These are phyloP conservation scores for Pachyrhizus erosus DNA, from an alignment of 306 rosid species.

Conservation along the genomic window DNA sequence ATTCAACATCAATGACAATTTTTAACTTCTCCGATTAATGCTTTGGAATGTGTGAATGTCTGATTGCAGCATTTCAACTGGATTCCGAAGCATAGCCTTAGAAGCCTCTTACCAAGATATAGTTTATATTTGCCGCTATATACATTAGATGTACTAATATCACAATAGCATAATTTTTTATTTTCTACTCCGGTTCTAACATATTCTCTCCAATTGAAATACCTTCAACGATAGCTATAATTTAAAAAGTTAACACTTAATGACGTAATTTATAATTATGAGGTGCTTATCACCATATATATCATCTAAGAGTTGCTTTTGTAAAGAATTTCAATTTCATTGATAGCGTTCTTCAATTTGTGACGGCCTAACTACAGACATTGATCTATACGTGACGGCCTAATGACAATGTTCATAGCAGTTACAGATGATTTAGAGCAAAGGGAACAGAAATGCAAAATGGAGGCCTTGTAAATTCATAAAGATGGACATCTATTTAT, in stretches of 20 bases:
- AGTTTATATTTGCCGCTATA: neutral
- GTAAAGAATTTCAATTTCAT: neutral
- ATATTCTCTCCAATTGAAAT: neutral
- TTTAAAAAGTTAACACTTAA: no score
- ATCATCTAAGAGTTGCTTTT: neutral
- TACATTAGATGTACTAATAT: neutral
- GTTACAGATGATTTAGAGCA: neutral
- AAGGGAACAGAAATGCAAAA: slow-evolving; percentile 33
- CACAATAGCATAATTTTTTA: neutral
- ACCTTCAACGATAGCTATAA: no score
- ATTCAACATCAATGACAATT: no score
- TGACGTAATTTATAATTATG: neutral
- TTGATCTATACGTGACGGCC: no score
- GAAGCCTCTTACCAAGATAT: neutral
- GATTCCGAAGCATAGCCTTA: no score
- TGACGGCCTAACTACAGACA: no score
- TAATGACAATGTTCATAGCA: neutral
- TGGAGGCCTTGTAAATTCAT: slow-evolving; percentile 1
- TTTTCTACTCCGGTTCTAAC: neutral
- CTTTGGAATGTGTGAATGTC: no score
- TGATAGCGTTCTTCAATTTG: neutral
- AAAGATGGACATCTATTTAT: slow-evolving; percentile 43
- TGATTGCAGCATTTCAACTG: no score
- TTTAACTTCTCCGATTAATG: no score
- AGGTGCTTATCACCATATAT: neutral